Percentiles rank a stretch among this genome's conserved stretches.
phyloP scores from a whole-genome alignment of 1,139 yeast species.

The Saccharomycopsis crataegensis region DNA sequence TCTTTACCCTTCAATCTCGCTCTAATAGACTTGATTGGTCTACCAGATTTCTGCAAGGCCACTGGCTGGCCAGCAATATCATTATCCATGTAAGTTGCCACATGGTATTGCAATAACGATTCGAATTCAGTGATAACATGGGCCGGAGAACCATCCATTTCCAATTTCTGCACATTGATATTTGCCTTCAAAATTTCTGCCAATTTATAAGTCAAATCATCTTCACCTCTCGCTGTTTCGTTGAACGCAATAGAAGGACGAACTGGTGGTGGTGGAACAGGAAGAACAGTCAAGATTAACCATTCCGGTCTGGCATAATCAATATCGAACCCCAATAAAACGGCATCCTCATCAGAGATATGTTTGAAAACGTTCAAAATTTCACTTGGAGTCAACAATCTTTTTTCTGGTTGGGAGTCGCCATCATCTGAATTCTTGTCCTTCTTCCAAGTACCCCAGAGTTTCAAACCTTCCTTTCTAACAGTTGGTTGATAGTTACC shows the following conservation, averaged over 20 bases:
- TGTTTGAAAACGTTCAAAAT: constrained; percentile 88
- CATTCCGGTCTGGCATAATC: constrained; percentile 99
- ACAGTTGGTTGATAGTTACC: constrained; percentile 96
- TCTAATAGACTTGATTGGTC: constrained; percentile 96
- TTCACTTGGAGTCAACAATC: constrained; percentile 81
- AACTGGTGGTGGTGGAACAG: constrained; percentile 99
- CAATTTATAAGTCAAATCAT: constrained; percentile 94
- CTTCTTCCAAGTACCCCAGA: constrained; percentile 97
- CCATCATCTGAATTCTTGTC: constrained; percentile 60
- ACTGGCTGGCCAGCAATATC: constrained; percentile 99
- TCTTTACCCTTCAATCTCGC: constrained; percentile 99
- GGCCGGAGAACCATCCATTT: constrained; percentile 98
- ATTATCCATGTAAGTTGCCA: constrained; percentile 99
- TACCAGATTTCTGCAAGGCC: constrained; percentile 96
- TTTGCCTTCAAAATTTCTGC: constrained; percentile 97
- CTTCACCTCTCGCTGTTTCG: constrained; percentile 99
- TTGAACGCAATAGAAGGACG: constrained; percentile 97
- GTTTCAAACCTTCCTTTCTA: constrained; percentile 90
- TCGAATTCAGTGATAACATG: constrained; percentile 97
- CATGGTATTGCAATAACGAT: constrained; percentile 90
- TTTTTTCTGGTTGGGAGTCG: constrained; percentile 91
- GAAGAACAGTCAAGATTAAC: constrained; percentile 93
- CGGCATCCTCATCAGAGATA: constrained; percentile 78
- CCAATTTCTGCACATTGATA: constrained; percentile 90
- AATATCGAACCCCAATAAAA: constrained; percentile 79